Evolutionary conservation across 2,329 filamentous ascomycete genomes (phyloP).

Genomic region (Aspergillus flavus): DNA sequence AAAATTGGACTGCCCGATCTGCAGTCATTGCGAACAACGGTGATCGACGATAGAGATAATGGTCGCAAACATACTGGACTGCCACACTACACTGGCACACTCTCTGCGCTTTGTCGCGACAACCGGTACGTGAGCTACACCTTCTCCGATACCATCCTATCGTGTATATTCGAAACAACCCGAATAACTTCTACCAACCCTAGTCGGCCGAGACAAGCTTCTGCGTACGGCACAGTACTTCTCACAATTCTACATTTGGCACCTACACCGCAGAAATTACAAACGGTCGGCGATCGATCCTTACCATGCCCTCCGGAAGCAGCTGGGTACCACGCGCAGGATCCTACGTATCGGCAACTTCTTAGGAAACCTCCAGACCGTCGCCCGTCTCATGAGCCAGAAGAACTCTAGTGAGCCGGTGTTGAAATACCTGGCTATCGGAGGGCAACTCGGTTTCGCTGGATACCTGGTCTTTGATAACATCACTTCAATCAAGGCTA

Average conservation of each 20-base stretch:
- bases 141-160: neutral
- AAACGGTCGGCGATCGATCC: neutral
- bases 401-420: neutral
- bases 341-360: neutral
- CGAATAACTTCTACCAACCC: neutral
- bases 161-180: neutral
- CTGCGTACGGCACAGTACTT: neutral
- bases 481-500: neutral
- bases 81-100: neutral
- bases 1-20: neutral
- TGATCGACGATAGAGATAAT: neutral
- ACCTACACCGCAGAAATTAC: neutral
- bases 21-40: too few species aligned
- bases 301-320: neutral
- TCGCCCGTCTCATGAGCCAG: neutral
- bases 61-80: neutral
- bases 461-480: neutral
- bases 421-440: neutral
- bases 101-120: neutral
- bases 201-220: neutral
- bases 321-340: neutral
- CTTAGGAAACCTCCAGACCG: neutral
- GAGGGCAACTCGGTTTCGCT: neutral
- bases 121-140: neutral
- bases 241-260: neutral